phyloP scores from a whole-genome alignment of 1,284 basidiomycete species.

The Apiotrichum laibachii region DNA sequence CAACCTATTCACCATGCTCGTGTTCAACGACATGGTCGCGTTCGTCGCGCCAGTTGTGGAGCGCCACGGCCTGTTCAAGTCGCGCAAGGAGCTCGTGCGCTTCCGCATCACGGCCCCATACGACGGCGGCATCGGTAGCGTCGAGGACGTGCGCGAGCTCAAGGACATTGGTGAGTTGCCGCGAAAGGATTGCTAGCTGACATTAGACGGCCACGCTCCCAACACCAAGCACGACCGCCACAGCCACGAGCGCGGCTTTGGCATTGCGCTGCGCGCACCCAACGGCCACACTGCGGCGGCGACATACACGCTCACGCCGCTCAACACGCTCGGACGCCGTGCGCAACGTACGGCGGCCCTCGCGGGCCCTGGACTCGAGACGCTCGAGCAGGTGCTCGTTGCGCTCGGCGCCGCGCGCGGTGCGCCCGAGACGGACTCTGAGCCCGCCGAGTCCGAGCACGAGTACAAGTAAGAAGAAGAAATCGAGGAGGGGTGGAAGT shows the following conservation, averaged over 20 bases:
- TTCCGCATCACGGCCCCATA: constrained; percentile 26
- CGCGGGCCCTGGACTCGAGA: constrained; percentile 7
- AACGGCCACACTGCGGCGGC: constrained; percentile 1
- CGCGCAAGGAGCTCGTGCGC: constrained; percentile 27
- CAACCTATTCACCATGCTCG: constrained; percentile 56
- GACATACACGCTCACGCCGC: constrained; percentile 10
- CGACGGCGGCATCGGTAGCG: constrained; percentile 42
- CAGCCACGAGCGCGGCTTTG: constrained; percentile 2
- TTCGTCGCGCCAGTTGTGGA: constrained; percentile 52
- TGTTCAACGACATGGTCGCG: constrained; percentile 69
- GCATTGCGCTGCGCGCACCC: constrained; percentile 8
- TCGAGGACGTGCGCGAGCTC: constrained; percentile 40
- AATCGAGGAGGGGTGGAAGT: too few species aligned
- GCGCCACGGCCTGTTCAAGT: constrained; percentile 24
- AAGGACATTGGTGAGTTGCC: constrained; percentile 38
- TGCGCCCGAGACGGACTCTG: neutral
- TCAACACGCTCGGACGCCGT: constrained; percentile 11
- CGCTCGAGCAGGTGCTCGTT: constrained; percentile 8
- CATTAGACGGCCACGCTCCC: neutral
- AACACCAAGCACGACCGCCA: too few species aligned
- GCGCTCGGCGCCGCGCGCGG: neutral
- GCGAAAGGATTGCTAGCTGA: neutral
- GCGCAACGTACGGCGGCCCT: constrained; percentile 12
- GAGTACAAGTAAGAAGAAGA: neutral
- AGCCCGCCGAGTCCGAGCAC: constrained; percentile 4